Base-by-base conservation (phyloP, 805 yeast species). In the Torulaspora delbrueckii region DNA sequence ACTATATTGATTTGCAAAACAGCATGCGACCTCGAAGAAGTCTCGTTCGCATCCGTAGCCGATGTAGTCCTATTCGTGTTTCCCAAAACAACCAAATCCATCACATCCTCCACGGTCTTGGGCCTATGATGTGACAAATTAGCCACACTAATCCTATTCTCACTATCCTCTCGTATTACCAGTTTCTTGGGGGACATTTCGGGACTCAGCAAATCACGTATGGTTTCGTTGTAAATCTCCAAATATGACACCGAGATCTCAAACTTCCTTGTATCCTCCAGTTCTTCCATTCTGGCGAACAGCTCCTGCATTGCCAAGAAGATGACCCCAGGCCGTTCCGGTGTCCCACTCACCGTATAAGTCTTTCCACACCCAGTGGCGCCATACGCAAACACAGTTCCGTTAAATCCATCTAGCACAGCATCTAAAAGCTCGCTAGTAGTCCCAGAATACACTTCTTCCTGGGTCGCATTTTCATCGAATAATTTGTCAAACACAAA, bases 291-390 rank as follows among this genome's bases (percentile, higher is more conserved):
- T 44, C 72, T 71, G 14, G 68, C 68, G 60, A 83, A 89, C 27
- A 91, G 68, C 47, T 86, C 95, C 50, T 78, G 72, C 83, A 87
- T 81, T 0, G 96, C 82, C 34, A 82, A 67, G 55, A 82, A 86
- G 0, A 88, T 84, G 10, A 90, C 77, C 0, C 96, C 96, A 0
- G 96, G 96, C 22, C 75, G 67, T 2, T 76, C 76, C 0, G 80
- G 74, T 0, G 82, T 76, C 0, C 96, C 96, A 60, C 84, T 77
- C 26, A 90, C 85, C 0, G 98, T 90, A 62, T 84, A 88, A 0
- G 97, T 90, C 61, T 90, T 90, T n/a, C 98, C 98, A 65, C 97
- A 90, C 0, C 98, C 98, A 0, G 98, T 90, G 24, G 98, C 95
- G 1, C 98, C 98, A 62, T 90, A 90, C 0, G 98, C 97, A 70